Percentiles rank a stretch among this genome's conserved stretches.
Evolutionary conservation across 768 basidiomycete species (phyloP).

Genomic region (Boletus subparvulus): DNA sequence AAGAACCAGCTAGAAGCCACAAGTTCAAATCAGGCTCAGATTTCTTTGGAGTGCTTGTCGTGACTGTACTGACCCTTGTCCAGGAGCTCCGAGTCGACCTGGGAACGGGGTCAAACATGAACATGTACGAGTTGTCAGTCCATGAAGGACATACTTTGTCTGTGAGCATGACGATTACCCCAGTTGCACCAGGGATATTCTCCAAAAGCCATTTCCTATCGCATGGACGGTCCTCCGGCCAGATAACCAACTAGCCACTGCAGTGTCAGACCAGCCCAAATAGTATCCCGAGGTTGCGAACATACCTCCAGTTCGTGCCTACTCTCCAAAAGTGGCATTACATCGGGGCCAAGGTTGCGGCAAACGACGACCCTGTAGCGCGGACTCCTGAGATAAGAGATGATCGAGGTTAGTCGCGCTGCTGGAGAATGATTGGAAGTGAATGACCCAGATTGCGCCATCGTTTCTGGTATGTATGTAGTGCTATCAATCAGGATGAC

Average conservation of each 20-base stretch:
- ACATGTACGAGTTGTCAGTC: too few relatives aligned
- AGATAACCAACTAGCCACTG: slow-evolving; percentile 42
- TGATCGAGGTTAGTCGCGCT: slow-evolving; percentile 27
- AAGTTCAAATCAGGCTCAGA: neutral
- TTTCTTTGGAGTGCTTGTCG: neutral
- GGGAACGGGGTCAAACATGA: neutral
- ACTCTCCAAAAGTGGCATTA: slow-evolving; percentile 55
- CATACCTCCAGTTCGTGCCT: slow-evolving; percentile 55
- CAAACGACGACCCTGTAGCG: slow-evolving; percentile 53
- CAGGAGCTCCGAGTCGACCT: slow-evolving; percentile 72
- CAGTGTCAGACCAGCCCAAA: neutral
- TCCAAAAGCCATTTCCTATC: slow-evolving; percentile 71
- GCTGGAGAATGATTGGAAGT: slow-evolving; percentile 5
- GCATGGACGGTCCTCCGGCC: slow-evolving; percentile 55
- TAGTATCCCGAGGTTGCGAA: neutral
- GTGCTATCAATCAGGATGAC: neutral
- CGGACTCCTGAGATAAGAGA: slow-evolving; percentile 23
- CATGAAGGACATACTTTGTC: slow-evolving; percentile 57
- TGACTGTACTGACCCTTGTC: slow-evolving; percentile 32
- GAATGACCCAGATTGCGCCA: slow-evolving; percentile 30
- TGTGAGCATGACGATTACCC: slow-evolving; percentile 60
- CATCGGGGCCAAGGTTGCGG: slow-evolving; percentile 60
- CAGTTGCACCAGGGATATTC: slow-evolving; percentile 65
- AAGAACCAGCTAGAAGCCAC: slow-evolving; percentile 59
- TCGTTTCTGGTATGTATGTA: neutral